These are phyloP conservation scores for Penicillium turbatum DNA, from an alignment of 495 filamentous ascomycete genomes.

Conservation along the genomic window DNA sequence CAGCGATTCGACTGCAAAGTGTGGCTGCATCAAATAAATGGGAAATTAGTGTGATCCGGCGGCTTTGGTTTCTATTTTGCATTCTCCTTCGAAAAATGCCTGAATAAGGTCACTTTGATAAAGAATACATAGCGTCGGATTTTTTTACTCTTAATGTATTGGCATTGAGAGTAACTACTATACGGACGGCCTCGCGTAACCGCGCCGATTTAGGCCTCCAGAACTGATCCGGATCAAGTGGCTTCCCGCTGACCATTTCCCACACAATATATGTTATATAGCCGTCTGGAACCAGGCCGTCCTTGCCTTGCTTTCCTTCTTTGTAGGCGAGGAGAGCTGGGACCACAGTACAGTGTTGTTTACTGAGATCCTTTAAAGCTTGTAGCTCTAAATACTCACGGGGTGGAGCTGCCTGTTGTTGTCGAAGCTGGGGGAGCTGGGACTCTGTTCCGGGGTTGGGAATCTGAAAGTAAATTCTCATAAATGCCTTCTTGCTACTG, in stretches of 20 bases:
- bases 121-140: no score
- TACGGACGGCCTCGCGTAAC: background rate
- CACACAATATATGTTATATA: background rate
- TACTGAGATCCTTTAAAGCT: background rate
- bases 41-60: conserved; percentile 5
- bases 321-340: background rate
- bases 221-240: background rate
- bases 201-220: background rate
- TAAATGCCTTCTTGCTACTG: conserved; percentile 1
- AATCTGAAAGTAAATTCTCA: conserved; percentile 7
- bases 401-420: background rate
- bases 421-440: background rate
- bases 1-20: conserved; percentile 17
- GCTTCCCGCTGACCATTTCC: background rate
- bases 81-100: no score
- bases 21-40: conserved; percentile 9
- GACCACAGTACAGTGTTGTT: background rate
- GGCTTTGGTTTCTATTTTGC: no score
- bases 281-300: background rate
- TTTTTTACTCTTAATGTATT: no score
- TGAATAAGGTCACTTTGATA: no score
- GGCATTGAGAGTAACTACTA: no score
- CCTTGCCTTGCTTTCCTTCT: background rate
- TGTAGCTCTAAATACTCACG: background rate
- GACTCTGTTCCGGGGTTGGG: background rate